Conservation (phyloP, 2,329 filamentous ascomycete species). For the Proliferodiscus dingleyae region DNA sequence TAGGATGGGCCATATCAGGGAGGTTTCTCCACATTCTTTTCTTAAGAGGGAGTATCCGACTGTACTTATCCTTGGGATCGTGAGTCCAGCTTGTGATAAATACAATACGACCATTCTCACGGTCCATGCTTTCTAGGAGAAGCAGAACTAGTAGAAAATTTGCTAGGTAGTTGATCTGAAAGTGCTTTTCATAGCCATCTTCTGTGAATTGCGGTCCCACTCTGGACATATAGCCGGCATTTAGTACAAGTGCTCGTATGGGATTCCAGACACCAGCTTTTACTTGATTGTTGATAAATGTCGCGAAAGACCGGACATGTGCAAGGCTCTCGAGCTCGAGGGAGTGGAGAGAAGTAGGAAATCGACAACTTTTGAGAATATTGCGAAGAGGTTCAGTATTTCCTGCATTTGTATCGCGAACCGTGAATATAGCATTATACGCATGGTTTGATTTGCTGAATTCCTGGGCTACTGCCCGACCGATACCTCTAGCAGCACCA, state of each 20-base stretch:
- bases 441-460: too few relatives aligned
- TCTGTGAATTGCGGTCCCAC: constrained; percentile 24
- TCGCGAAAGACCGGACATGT: constrained; percentile 12
- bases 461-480: too few relatives aligned
- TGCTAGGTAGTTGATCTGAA: constrained; percentile 32
- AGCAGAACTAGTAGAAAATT: constrained; percentile 33
- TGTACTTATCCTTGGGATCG: constrained; percentile 12
- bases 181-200: constrained; percentile 33
- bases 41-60: constrained; percentile 11
- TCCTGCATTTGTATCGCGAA: too few relatives aligned
- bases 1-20: too few relatives aligned
- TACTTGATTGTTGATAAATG: constrained; percentile 20
- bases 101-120: constrained; percentile 31
- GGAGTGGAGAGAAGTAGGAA: too few relatives aligned
- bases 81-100: constrained; percentile 26
- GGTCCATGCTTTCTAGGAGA: constrained; percentile 34
- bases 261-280: constrained; percentile 16
- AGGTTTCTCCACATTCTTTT: too few relatives aligned
- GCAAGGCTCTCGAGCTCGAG: constrained; percentile 14
- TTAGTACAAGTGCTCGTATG: constrained; percentile 23
- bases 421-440: too few relatives aligned
- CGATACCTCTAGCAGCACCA: too few relatives aligned
- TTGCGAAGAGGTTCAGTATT: too few relatives aligned
- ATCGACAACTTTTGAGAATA: too few relatives aligned
- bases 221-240: constrained; percentile 16